phyloP scores from a whole-genome alignment of 768 basidiomycete genomes.

The Xerocomellus chrysenteron region DNA sequence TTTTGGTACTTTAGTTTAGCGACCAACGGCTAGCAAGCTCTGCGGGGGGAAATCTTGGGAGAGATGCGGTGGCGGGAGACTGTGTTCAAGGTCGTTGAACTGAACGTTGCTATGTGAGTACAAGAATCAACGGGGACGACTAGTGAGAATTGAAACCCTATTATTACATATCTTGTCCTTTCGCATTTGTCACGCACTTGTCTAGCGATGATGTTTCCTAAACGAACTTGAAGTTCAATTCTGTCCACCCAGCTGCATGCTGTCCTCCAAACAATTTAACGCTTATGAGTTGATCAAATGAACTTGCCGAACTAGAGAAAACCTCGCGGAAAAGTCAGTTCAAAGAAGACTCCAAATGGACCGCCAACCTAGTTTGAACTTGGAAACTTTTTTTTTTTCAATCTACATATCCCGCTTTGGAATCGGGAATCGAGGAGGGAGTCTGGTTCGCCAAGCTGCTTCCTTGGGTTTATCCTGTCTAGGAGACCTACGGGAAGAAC shows the following conservation, averaged over 20 bases:
- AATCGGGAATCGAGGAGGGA: slow-evolving; percentile 31
- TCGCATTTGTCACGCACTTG: no score
- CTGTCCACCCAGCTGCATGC: no score
- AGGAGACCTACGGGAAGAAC: slow-evolving; percentile 11
- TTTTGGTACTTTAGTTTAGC: neutral
- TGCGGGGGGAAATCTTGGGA: neutral
- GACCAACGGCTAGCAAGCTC: no score
- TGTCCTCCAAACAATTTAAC: no score
- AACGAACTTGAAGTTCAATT: no score
- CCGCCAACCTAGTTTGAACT: neutral
- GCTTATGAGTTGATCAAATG: neutral
- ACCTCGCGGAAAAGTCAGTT: no score
- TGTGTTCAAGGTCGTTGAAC: neutral
- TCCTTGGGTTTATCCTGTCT: slow-evolving; percentile 7
- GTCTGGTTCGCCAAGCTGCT: slow-evolving; percentile 23
- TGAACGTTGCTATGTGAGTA: neutral
- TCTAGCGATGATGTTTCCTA: no score
- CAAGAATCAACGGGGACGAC: neutral
- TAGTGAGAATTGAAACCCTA: neutral
- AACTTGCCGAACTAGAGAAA: neutral
- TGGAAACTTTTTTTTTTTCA: neutral
- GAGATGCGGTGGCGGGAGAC: neutral
- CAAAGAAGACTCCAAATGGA: neutral
- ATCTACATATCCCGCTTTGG: slow-evolving; percentile 30
- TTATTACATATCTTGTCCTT: neutral